Base-by-base conservation (phyloP, 805 yeast species). In the Scheffersomyces spartinae region DNA sequence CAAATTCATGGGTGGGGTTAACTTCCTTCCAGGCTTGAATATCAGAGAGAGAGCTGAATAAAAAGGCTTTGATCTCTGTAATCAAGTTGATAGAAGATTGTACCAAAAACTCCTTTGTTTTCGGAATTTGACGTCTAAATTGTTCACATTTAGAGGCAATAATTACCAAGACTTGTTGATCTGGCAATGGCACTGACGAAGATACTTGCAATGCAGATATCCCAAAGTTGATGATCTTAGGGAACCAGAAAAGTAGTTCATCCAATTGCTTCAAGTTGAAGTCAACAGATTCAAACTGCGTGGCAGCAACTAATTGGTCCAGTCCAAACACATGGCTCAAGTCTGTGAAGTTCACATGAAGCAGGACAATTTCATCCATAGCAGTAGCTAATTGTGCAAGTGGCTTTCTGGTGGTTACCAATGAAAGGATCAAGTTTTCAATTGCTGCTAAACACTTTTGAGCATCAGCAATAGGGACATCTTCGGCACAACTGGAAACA, bases 381-480 rank as follows among this genome's bases (percentile, higher is more conserved):
- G 46, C 38, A 3, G 15, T 28, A 2, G 53, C 36, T 23, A 61
- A 43, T n/a, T 49, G 46, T 2, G 40, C 32, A 17, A 78, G 35
- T 1, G 76, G 68, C 9, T 54, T 49, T 36, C 83, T 64, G 13
- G 63, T 55, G 2, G 68, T 61, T 10, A 79, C 55, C 33, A 85
- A 48, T 2, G 69, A 55, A 30, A 64, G 68, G 3, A 85, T 46
- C 25, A 83, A 45, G 45, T 83, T 76, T 40, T 88, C 96, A 2
- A 73, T 56, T 6, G 74, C 73, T 6, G 85, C 84, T 39, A 84
- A 56, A 19, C 85, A 93, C 36, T 75, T 76, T 33, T 73, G 79
- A 16, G 81, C 67, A 43, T 80, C 93, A 2, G 68, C 56, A 9
- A 64, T 66, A 3, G 95, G 91, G 13, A 82, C 72, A 39, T 84